Base-by-base conservation (phyloP, 2,329 filamentous ascomycete species). In the Phyllosticta citriasiana region DNA sequence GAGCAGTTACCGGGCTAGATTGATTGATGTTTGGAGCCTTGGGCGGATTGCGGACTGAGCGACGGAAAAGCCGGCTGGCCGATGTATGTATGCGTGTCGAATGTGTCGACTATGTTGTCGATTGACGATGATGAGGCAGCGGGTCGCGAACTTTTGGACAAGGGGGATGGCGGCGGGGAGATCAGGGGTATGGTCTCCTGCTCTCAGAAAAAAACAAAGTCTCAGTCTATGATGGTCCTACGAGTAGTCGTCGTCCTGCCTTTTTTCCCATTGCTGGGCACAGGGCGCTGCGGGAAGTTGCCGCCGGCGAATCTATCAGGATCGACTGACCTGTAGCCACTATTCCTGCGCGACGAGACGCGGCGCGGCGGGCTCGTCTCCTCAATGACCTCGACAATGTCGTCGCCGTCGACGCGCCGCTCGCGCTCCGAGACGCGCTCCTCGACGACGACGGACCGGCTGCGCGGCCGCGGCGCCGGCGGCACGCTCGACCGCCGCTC, bases 331-430 rank as follows among this genome's bases (percentile, higher is more conserved):
- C 80, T 77, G 68, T 80, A 82, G 14, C 77, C 76, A 60, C 75
- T 67, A 57, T 72, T 69, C 60, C 74, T 70, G 62, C 72, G 67
- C 59, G 73, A 75, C 63, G 72, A 73, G 63, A 72, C 70, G 64
- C 73, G 67, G 64, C 68, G 69, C 55, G 73, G 71, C 55, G 71
- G 74, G 4, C 78, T 79, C 60, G 80, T 76, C 70, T 84, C 82
- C 70, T 85, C 82, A 62, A 82, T 78, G 8, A 84, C 82, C 70
- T 84, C 80, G 2, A 84, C 78, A n/a, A 83, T 73, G 69, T 83
- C 80, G 56, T 82, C 80, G 51, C 77, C 74, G 53, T 75, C 76
- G 16, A 80, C 78, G 63, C 75, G 72, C 58, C 51, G 47, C 54
- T 60, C 55, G 35, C 52, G 33, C 24, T 58, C 56, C 24, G 16